A percentile compares a stretch with the other conserved stretches of the same genome.
Evolutionary conservation across 768 basidiomycete genomes (phyloP).

Genomic region (Rhodosporidiobolus odoratus): DNA sequence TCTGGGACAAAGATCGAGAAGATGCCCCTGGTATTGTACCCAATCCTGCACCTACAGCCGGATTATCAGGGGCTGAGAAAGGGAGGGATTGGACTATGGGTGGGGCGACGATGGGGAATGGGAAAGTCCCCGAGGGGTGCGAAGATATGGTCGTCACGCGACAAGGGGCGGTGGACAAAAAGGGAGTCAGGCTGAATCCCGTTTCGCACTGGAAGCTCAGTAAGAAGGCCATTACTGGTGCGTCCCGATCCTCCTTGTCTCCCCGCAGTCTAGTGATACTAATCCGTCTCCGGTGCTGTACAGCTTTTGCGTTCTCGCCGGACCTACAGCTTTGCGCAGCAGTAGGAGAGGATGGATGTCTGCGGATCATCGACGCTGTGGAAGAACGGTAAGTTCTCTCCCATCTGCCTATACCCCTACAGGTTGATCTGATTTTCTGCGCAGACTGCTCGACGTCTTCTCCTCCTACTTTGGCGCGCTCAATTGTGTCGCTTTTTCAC

Average conservation of each 20-base stretch:
- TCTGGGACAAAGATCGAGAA: conserved; percentile 86
- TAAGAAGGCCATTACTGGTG: conserved; percentile 66
- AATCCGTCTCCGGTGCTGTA: neutral
- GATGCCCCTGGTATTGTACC: conserved; percentile 50
- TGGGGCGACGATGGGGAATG: conserved; percentile 51
- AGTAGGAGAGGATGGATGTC: conserved; percentile 84
- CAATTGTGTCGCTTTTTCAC: conserved; percentile 88
- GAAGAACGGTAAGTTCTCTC: conserved; percentile 65
- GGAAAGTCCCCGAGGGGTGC: conserved; percentile 45
- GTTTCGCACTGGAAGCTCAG: conserved; percentile 85
- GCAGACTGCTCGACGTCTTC: conserved; percentile 84
- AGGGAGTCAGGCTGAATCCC: conserved; percentile 61
- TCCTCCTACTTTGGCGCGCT: conserved; percentile 90
- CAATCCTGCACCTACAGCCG: neutral
- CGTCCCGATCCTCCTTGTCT: conserved; percentile 33
- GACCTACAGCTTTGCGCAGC: conserved; percentile 85
- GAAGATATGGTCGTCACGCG: conserved; percentile 42
- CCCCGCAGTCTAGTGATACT: conserved; percentile 6
- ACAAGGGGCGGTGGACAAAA: conserved; percentile 53
- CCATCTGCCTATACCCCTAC: neutral
- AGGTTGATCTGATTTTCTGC: neutral
- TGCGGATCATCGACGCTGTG: conserved; percentile 81
- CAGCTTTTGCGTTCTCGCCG: conserved; percentile 88
- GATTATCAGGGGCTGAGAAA: neutral
- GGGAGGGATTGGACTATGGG: conserved; percentile 25